These are phyloP conservation scores for Alnus rubra DNA, from an alignment of 306 rosid species.

Conservation along the genomic window DNA sequence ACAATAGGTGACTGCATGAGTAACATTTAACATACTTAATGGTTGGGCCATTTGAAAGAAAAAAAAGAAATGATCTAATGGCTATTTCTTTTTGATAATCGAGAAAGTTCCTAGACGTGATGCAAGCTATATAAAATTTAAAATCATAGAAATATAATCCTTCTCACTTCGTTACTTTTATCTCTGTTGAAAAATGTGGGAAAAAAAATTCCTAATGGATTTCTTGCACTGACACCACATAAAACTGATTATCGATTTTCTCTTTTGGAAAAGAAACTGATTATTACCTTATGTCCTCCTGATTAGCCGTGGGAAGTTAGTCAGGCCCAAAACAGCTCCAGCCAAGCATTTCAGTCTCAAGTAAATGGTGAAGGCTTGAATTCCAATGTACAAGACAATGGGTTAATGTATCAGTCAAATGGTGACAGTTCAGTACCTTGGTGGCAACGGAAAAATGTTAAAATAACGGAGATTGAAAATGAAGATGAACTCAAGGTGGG, in stretches of 20 bases:
- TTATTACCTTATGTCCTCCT: constrained; percentile 36
- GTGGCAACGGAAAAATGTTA: constrained; percentile 74
- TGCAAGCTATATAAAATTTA: neutral
- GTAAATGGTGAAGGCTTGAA: constrained; percentile 43
- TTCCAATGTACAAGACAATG: constrained; percentile 44
- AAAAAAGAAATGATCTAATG: neutral
- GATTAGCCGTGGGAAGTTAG: constrained; percentile 80
- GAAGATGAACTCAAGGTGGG: constrained; percentile 51
- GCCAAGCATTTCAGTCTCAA: constrained; percentile 52
- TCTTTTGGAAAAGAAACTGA: constrained; percentile 21
- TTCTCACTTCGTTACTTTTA: neutral
- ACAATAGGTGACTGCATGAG: neutral
- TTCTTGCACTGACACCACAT: constrained; percentile 21
- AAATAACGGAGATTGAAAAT: constrained; percentile 62
- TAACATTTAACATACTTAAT: neutral
- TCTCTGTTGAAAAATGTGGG: neutral
- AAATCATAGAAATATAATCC: neutral
- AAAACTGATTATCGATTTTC: constrained; percentile 21
- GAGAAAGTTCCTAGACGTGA: neutral
- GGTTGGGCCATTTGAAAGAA: neutral
- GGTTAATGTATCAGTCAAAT: constrained; percentile 38
- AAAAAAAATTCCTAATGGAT: constrained; percentile 4
- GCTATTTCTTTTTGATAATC: neutral
- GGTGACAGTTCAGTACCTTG: constrained; percentile 58
- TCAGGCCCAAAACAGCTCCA: constrained; percentile 56